Evolutionary conservation across 495 filamentous ascomycete genomes (phyloP).

Genomic region (Lentithecium fluviatile): DNA sequence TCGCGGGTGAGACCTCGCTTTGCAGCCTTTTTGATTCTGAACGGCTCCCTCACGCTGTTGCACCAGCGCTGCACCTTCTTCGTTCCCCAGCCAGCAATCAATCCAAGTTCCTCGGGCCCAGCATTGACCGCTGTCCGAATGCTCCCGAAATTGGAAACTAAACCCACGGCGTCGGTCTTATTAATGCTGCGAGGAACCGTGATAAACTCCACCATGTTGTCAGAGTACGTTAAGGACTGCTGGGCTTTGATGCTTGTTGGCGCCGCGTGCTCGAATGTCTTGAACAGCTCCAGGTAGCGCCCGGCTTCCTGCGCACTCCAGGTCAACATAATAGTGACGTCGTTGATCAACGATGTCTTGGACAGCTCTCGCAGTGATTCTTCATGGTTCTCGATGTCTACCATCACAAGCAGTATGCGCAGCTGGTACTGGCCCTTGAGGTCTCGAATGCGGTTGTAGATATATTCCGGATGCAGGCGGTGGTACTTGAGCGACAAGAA

Average conservation of each 20-base stretch:
- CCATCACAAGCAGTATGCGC: conserved; percentile 81
- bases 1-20: conserved; percentile 49
- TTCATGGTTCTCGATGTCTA: conserved; percentile 88
- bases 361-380: conserved; percentile 76
- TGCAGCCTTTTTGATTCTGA: conserved; percentile 68
- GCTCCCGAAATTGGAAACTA: conserved; percentile 86
- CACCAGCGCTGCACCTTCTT: conserved; percentile 89
- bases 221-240: conserved; percentile 77
- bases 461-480: conserved; percentile 94
- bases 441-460: conserved; percentile 83
- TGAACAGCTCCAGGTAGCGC: conserved; percentile 90
- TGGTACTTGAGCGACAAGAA: conserved; percentile 98
- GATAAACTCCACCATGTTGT: conserved; percentile 89
- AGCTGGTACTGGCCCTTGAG: conserved; percentile 80
- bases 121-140: conserved; percentile 84
- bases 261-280: conserved; percentile 82
- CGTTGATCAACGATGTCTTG: conserved; percentile 87
- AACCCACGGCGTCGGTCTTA: conserved; percentile 84
- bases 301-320: conserved; percentile 93
- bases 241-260: conserved; percentile 78
- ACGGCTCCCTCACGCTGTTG: conserved; percentile 76
- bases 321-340: conserved; percentile 85
- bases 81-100: conserved; percentile 89
- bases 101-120: conserved; percentile 73
- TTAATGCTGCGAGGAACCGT: conserved; percentile 88